Evolutionary conservation across 305 asterid genomes (phyloP).

Genomic region (Fraxinus albicans): DNA sequence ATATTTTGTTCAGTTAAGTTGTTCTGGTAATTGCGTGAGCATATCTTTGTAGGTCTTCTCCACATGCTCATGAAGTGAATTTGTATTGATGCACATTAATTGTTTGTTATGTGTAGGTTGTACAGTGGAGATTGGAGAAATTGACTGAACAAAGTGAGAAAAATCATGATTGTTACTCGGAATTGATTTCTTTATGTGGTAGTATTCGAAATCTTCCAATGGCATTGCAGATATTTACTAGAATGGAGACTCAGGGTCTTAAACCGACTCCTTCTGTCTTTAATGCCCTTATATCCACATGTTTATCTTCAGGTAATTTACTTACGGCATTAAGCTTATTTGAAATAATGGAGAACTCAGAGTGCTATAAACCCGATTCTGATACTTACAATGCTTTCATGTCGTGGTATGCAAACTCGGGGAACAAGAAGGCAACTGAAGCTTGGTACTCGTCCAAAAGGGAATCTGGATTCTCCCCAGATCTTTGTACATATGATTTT

Average conservation of each 20-base stretch:
- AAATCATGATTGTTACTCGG: slow-evolving; percentile 29
- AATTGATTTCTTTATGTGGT: slow-evolving; percentile 40
- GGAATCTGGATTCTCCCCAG: slow-evolving; percentile 32
- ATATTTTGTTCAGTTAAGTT: background rate
- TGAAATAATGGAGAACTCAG: slow-evolving; percentile 49
- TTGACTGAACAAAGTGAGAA: slow-evolving; percentile 26
- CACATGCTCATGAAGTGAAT: background rate
- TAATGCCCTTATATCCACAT: slow-evolving; percentile 42
- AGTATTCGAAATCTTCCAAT: slow-evolving; percentile 39
- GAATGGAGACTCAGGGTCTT: slow-evolving; percentile 54
- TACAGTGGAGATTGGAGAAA: slow-evolving; percentile 57
- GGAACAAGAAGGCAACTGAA: slow-evolving; percentile 40
- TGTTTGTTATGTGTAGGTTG: slow-evolving; percentile 34
- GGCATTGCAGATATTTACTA: slow-evolving; percentile 41
- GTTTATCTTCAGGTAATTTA: slow-evolving; percentile 47
- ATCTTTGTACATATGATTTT: slow-evolving; percentile 37
- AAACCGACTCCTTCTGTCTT: slow-evolving; percentile 37
- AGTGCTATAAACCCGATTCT: slow-evolving; percentile 37
- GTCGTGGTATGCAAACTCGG: slow-evolving; percentile 37
- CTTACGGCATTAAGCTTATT: slow-evolving; percentile 52
- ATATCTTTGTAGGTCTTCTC: too few species aligned
- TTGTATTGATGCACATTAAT: background rate
- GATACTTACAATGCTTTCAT: slow-evolving; percentile 44
- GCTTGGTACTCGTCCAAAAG: slow-evolving; percentile 40
- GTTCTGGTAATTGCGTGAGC: background rate